Evolutionary conservation across 192 early-diverging fungal genomes (phyloP).

Genomic region (Coemansia sp.): DNA sequence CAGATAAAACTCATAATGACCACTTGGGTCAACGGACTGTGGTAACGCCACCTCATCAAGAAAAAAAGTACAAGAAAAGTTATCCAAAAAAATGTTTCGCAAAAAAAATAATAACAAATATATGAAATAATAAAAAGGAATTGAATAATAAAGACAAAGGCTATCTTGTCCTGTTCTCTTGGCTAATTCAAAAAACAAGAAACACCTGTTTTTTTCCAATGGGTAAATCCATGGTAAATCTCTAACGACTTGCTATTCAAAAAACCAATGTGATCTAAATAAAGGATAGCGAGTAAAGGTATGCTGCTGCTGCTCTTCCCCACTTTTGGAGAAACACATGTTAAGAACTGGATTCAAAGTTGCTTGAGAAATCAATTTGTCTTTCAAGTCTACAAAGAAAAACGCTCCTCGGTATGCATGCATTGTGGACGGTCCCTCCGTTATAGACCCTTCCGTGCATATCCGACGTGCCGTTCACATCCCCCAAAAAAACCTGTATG

Average conservation of each 20-base stretch:
- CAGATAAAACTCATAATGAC: constrained; percentile 66
- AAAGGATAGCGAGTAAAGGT: too few species aligned
- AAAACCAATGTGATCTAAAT: too few species aligned
- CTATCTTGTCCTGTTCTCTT: background rate
- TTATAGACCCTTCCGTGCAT: background rate
- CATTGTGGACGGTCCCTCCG: background rate
- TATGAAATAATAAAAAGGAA: background rate
- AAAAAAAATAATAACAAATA: background rate
- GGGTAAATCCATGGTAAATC: background rate
- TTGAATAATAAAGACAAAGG: background rate
- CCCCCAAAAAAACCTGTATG: background rate
- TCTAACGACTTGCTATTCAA: background rate
- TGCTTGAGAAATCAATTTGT: background rate
- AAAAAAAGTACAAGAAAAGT: background rate
- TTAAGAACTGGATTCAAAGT: background rate
- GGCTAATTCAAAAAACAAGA: background rate
- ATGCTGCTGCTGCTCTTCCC: too few species aligned
- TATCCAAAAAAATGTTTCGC: background rate
- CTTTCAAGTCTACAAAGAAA: background rate
- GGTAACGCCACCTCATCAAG: constrained; percentile 21
- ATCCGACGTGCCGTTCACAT: background rate
- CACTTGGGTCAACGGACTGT: constrained; percentile 62
- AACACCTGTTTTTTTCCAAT: background rate
- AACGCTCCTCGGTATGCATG: background rate
- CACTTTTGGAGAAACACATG: background rate